A percentile compares a stretch with the other conserved stretches of the same genome.
Evolutionary conservation across 345 rosid genomes (phyloP).

Genomic region (Rhodomyrtus tomentosa): DNA sequence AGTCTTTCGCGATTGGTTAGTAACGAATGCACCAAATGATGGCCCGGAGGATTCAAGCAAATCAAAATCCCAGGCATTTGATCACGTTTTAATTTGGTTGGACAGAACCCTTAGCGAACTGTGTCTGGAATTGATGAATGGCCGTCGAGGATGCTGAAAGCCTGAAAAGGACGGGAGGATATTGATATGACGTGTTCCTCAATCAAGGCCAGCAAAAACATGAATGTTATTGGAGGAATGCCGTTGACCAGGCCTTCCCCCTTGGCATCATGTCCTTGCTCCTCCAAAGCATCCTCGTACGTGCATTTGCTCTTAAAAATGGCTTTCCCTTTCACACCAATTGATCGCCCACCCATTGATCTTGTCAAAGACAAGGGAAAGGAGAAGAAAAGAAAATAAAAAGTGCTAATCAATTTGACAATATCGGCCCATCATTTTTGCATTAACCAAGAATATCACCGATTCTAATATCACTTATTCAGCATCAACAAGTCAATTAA

Average conservation of each 20-base stretch:
- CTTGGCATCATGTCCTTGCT: not conserved
- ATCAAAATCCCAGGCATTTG: not conserved
- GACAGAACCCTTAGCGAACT: not conserved
- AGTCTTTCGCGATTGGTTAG: not conserved
- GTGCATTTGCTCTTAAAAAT: not conserved
- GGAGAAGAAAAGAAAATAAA: not conserved
- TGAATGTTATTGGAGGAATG: not conserved
- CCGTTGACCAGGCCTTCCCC: not conserved
- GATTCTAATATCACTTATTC: not conserved
- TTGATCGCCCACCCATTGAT: not conserved
- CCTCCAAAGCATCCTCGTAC: not conserved
- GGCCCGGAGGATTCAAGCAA: not conserved
- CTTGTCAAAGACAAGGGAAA: not conserved
- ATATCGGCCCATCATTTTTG: not conserved
- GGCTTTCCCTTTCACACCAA: not conserved
- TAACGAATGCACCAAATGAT: not conserved
- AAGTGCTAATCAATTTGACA: not conserved
- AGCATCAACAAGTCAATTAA: no score
- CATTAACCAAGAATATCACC: not conserved
- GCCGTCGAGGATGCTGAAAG: not conserved
- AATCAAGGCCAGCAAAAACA: not conserved
- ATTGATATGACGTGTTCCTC: not conserved
- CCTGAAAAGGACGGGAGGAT: not conserved
- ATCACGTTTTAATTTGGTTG: not conserved
- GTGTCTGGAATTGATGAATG: not conserved